A percentile compares a stretch with the other conserved stretches of the same genome.
Evolutionary conservation across 2,329 filamentous ascomycete genomes (phyloP).

Genomic region (Fusarium hainanense): DNA sequence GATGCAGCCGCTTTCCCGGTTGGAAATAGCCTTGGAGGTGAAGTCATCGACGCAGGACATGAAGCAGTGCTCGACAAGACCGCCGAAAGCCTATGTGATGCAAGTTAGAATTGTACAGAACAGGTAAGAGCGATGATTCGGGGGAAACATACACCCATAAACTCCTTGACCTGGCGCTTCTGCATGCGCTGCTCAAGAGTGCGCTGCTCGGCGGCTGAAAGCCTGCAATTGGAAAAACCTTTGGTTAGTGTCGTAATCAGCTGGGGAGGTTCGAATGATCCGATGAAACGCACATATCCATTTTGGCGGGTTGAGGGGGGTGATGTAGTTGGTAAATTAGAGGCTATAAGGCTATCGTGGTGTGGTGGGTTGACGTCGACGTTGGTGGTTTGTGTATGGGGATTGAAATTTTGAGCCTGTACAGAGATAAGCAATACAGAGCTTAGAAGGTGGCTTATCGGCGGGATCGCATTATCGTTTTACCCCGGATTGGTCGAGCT

Average conservation of each 20-base stretch:
- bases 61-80: constrained; percentile 85
- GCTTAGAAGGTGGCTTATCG: constrained; percentile 40
- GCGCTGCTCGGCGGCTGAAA: constrained; percentile 84
- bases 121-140: too few relatives aligned
- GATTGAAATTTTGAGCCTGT: constrained; percentile 46
- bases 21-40: constrained; percentile 92
- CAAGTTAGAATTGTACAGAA: not conserved
- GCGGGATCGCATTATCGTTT: constrained; percentile 50
- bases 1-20: constrained; percentile 90
- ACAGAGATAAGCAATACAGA: constrained; percentile 32
- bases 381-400: constrained; percentile 26
- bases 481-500: constrained; percentile 36
- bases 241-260: constrained; percentile 11
- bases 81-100: constrained; percentile 50
- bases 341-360: constrained; percentile 21
- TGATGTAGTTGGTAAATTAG: constrained; percentile 17
- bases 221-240: constrained; percentile 54
- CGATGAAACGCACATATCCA: constrained; percentile 46
- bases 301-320: constrained; percentile 35
- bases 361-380: constrained; percentile 28
- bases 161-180: constrained; percentile 98
- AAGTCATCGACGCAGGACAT: constrained; percentile 98
- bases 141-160: constrained; percentile 82
- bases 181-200: constrained; percentile 96
- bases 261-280: too few relatives aligned